Evolutionary conservation across 306 rosid species (phyloP), one percentile per base, ranked within the genome.

Genomic region (peach (Prunus persica)): DNA sequence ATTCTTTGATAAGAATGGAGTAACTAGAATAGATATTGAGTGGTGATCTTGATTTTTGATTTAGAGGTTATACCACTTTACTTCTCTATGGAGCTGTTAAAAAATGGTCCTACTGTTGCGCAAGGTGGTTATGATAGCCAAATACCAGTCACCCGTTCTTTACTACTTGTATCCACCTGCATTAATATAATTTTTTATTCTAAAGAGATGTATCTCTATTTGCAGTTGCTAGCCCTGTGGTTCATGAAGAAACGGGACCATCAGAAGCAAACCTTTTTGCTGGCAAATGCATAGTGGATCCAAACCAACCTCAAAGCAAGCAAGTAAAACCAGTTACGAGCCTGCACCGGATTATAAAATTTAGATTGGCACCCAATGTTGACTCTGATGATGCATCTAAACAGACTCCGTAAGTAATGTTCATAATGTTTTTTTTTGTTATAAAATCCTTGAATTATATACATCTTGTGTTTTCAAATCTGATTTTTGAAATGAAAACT

Each of bases 181-280:
- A 20, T 56, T 32, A 52, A 6, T 43, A 3, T 20, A 32, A 3
- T 0, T 50, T 2, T 24, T 72, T 22, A 57, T 20, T 20, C 69
- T 81, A 34, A 66, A 52, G 13, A n/a, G 4, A 8, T 34, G 34
- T 12, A 47, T 54, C 43, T 38, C 68, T 8, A 65, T 69, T 76
- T 88, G 88, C 83, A 91, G 97, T 84, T 64, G 28, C 28, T 52
- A 61, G 79, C 22, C 82, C 92, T 20, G 82, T 76, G 64, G 85
- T 81, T 84, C 91, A 88, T 82, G 88, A 89, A 84, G 97, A 89
- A 83, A 81, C 85, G 0, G 91, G 91, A 32, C 93, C 96, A 52
- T 93, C 96, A 50, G 91, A 93, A 76, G 82, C 60, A 61, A 85
- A 83, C 79, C 86, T 80, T 60, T 87, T 77, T 81, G 67, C 87